Evolutionary conservation across 306 rosid genomes (phyloP), one percentile per base, ranked within the genome.

Genomic region (Prunus mume): DNA sequence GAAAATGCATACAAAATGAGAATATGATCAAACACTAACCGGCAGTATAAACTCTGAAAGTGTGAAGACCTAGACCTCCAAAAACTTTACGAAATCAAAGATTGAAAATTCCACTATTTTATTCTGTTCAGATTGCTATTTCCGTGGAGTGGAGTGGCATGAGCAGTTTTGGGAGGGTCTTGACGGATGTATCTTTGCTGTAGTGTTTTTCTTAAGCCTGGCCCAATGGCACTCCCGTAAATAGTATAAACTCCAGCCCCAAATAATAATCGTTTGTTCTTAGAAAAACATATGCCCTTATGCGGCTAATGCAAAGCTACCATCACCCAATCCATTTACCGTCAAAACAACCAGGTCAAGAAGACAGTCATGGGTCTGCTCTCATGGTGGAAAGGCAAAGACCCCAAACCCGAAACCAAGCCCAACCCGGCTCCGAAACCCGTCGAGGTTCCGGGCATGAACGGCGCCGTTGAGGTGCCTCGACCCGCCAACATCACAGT

Each of bases 401-500:
- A 81, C 9, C 45, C 86, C 2, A 68, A 50, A 52, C 66, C 72
- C 73, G 49, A 52, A 12, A 30, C 81, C 79, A 70, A 25, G 19
- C 49, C 85, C 2, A 76, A 68, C 45, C 38, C 80, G 1, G 61
- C 54, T 6, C 69, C 73, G 43, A 56, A 73, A 24, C 66, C 90
- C 0, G 24, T 43, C 0, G 90, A 86, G 78, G 87, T 79, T 1
- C 86, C 96, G 0, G 97, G 98, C 15, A 86, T 90, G 85, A 91
- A 92, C 81, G 97, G 97, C 55, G 98, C 98, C 6, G 50, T 95
- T 13, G 92, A 90, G 85, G 93, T 95, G 51, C 88, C 82, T 6
- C 91, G 98, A 34, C 91, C 90, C 15, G 22, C 80, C 13, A 13
- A 76, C 8, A 79, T 90, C 1, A 90, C 97, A 1, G 83, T 92